Conservation (phyloP, 345 rosid species). For the Sonneratia alba region DNA sequence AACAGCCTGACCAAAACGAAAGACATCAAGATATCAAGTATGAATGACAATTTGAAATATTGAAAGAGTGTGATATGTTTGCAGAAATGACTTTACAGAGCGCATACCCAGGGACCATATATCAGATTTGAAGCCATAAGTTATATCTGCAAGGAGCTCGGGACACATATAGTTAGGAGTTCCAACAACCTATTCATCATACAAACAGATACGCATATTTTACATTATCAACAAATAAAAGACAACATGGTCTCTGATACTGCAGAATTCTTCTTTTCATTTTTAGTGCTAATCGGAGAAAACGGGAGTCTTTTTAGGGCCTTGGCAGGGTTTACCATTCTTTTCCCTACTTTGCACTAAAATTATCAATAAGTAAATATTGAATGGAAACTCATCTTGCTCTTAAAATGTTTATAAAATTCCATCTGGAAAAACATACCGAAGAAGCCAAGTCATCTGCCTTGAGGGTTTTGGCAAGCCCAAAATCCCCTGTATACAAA, state of each 20-base stretch:
- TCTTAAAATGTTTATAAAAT: neutral
- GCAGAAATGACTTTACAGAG: neutral
- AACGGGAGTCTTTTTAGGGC: neutral
- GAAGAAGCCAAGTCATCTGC: slow-evolving; percentile 96
- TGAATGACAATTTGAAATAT: neutral
- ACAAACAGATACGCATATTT: neutral
- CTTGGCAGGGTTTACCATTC: neutral
- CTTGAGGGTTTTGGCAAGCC: slow-evolving; percentile 90
- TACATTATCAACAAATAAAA: neutral
- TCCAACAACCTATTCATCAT: slow-evolving; percentile 76
- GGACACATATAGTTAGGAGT: slow-evolving; percentile 99
- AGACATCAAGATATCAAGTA: slow-evolving; percentile 12
- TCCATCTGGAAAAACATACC: slow-evolving; percentile 29
- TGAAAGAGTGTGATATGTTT: neutral
- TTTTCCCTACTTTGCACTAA: neutral
- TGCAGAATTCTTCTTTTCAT: no score
- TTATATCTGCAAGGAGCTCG: slow-evolving; percentile 92
- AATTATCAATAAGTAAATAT: neutral
- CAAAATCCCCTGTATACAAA: slow-evolving; percentile 76
- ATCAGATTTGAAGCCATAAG: slow-evolving; percentile 97
- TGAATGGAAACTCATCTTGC: neutral
- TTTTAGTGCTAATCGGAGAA: no score
- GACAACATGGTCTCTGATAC: neutral
- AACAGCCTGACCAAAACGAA: slow-evolving; percentile 67
- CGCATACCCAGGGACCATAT: slow-evolving; percentile 93